Conservation (phyloP, 2,329 filamentous ascomycete genomes). For the Alternaria triticina region DNA sequence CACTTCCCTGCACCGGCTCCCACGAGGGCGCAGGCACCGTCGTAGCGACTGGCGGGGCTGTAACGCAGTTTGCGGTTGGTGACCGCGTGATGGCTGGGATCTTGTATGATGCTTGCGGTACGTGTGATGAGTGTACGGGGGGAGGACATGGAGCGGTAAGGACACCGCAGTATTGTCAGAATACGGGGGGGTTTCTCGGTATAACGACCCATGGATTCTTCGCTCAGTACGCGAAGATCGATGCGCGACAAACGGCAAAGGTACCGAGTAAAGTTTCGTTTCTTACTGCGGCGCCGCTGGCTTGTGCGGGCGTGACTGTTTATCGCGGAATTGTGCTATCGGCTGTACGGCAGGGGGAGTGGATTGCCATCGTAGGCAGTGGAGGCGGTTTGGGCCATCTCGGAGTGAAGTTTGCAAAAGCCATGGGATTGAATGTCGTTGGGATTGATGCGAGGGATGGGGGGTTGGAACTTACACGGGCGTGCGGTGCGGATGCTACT, state of each 20-base stretch:
- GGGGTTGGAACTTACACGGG: constrained; percentile 55
- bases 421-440: constrained; percentile 80
- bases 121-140: not conserved
- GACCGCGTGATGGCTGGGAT: not conserved
- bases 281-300: constrained; percentile 34
- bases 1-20: constrained; percentile 56
- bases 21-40: constrained; percentile 63
- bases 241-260: constrained; percentile 8
- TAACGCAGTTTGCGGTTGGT: constrained; percentile 21
- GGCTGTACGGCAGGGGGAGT: not conserved
- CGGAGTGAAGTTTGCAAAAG: constrained; percentile 83
- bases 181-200: not conserved
- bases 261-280: constrained; percentile 28
- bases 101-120: not conserved
- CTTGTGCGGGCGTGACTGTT: constrained; percentile 61
- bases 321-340: constrained; percentile 68
- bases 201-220: not conserved
- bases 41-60: constrained; percentile 53
- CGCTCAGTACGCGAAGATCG: not conserved
- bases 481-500: constrained; percentile 55
- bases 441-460: constrained; percentile 83
- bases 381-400: constrained; percentile 45
- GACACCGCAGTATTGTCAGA: not conserved
- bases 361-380: not conserved
- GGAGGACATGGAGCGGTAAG: not conserved